Percentiles rank a stretch among this genome's conserved stretches.
Evolutionary conservation across 495 filamentous ascomycete species (phyloP).

Genomic region (Aspergillus bertholletiae): DNA sequence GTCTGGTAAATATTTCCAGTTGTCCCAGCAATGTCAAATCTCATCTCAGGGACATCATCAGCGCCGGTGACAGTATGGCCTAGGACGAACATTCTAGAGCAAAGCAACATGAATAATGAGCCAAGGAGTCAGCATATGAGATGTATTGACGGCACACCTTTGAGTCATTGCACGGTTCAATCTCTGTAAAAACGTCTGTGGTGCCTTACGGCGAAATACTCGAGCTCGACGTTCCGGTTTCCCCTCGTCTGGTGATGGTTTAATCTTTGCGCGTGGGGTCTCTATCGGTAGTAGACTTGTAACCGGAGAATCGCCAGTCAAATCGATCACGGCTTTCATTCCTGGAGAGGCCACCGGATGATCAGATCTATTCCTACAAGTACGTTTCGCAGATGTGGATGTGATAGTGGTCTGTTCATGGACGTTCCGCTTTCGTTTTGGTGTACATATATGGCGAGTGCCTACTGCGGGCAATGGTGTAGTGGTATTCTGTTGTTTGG

Average conservation of each 20-base stretch:
- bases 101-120: too few relatives aligned
- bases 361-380: not conserved
- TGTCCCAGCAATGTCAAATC: constrained; percentile 66
- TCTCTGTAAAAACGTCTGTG: constrained; percentile 36
- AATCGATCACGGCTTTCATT: constrained; percentile 10
- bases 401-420: not conserved
- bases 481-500: not conserved
- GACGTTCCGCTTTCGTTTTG: constrained; percentile 18
- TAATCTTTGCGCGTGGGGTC: constrained; percentile 19
- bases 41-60: constrained; percentile 43
- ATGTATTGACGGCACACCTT: constrained; percentile 24
- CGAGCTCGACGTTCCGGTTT: constrained; percentile 36
- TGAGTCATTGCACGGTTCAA: constrained; percentile 41
- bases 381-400: not conserved
- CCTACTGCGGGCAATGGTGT: not conserved
- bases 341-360: not conserved
- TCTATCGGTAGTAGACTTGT: constrained; percentile 12
- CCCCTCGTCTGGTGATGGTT: constrained; percentile 4
- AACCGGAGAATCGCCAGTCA: constrained; percentile 15
- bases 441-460: not conserved
- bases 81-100: constrained; percentile 56
- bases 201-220: constrained; percentile 34
- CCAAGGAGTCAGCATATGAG: too few relatives aligned
- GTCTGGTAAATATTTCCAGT: constrained; percentile 74
- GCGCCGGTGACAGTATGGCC: constrained; percentile 41